These are phyloP conservation scores for Gossypium anomalum DNA, from an alignment of 345 rosid genomes.

Conservation along the genomic window DNA sequence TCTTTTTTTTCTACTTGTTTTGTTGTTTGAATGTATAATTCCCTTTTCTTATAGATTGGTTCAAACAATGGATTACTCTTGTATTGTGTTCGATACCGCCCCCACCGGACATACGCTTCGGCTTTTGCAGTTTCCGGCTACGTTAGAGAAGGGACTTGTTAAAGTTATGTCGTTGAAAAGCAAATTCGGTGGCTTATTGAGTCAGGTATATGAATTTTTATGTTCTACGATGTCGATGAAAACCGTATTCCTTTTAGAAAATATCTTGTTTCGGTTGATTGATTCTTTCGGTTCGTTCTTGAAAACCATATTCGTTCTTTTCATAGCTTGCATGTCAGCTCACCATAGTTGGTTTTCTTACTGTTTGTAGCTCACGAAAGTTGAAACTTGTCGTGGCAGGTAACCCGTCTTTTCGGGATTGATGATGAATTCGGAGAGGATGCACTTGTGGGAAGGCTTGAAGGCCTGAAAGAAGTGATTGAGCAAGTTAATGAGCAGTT, in stretches of 20 bases:
- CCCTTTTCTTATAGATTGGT: slow-evolving; percentile 60
- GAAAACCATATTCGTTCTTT: too few relatives aligned
- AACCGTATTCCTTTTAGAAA: too few relatives aligned
- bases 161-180: slow-evolving; percentile 89
- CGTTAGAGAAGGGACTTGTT: slow-evolving; percentile 88
- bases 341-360: too few relatives aligned
- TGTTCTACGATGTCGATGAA: not conserved
- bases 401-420: slow-evolving; percentile 79
- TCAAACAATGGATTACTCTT: slow-evolving; percentile 97
- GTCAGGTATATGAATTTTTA: slow-evolving; percentile 53
- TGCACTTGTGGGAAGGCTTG: slow-evolving; percentile 93
- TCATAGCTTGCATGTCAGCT: too few relatives aligned
- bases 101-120: slow-evolving; percentile 99
- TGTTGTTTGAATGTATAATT: slow-evolving; percentile 2
- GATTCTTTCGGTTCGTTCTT: too few relatives aligned
- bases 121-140: slow-evolving; percentile 86
- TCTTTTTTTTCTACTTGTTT: not conserved
- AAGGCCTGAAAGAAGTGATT: slow-evolving; percentile 96
- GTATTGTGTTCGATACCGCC: slow-evolving; percentile 95
- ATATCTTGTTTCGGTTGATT: too few relatives aligned
- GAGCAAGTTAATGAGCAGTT: slow-evolving; percentile 94
- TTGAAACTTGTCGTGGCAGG: slow-evolving; percentile 43
- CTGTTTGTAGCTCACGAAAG: not conserved
- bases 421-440: slow-evolving; percentile 96
- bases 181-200: slow-evolving; percentile 90